Conservation (phyloP, 441 rosid species). For the Populus hybrid region DNA sequence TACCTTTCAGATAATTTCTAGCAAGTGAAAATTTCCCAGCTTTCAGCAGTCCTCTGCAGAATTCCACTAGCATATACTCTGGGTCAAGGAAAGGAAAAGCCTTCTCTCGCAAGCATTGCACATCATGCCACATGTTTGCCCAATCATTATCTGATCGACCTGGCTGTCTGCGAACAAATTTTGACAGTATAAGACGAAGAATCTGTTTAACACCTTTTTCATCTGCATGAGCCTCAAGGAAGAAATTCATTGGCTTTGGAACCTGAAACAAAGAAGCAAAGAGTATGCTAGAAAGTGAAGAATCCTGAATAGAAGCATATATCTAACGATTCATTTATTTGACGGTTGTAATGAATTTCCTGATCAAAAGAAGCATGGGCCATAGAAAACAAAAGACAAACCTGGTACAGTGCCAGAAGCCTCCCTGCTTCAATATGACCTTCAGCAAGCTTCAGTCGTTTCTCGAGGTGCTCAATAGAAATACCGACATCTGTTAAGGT, state of each 20-base stretch:
- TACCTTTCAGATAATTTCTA: conserved; percentile 91
- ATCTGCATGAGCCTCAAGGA: conserved; percentile 76
- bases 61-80: conserved; percentile 86
- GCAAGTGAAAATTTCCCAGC: conserved; percentile 98
- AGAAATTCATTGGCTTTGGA: conserved; percentile 78
- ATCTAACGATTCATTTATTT: neutral
- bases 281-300: neutral
- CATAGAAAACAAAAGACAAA: conserved; percentile 23
- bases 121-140: conserved; percentile 98
- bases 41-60: conserved; percentile 95
- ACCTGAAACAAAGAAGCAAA: conserved; percentile 43
- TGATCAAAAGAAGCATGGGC: neutral
- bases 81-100: conserved; percentile 91
- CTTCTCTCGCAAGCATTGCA: conserved; percentile 80
- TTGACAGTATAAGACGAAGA: conserved; percentile 91
- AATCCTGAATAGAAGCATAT: neutral
- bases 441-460: conserved; percentile 68
- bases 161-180: conserved; percentile 84
- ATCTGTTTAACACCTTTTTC: conserved; percentile 93
- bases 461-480: conserved; percentile 45
- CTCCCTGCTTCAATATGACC: conserved; percentile 95
- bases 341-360: neutral
- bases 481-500: conserved; percentile 43
- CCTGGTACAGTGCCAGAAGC: conserved; percentile 89
- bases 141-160: conserved; percentile 93